These are phyloP conservation scores for Nymphaea thermarum DNA, from an alignment of 164 flowering plant genomes.

Conservation along the genomic window DNA sequence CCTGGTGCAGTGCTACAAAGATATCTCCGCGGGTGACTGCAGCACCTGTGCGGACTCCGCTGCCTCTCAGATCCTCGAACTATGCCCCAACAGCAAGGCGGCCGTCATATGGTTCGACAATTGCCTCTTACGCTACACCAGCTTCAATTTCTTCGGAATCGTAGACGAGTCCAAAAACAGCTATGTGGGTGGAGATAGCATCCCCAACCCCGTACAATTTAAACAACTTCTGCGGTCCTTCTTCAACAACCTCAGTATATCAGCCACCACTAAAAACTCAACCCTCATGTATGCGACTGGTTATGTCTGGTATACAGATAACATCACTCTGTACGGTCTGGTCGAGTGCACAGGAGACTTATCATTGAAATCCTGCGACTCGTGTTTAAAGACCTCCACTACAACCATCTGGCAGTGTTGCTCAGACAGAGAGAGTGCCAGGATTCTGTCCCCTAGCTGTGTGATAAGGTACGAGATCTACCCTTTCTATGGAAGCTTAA, in stretches of 20 bases:
- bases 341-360: constrained; percentile 36
- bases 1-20: not conserved
- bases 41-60: not conserved
- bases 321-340: constrained; percentile 5
- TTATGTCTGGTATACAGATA: not conserved
- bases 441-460: constrained; percentile 16
- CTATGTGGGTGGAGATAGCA: not conserved
- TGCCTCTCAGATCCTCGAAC: not conserved
- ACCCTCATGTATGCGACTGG: constrained; percentile 4
- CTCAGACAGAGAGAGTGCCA: constrained; percentile 10
- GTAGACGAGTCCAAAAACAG: not conserved
- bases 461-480: constrained; percentile 12
- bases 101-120: constrained; percentile 2
- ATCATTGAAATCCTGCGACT: constrained; percentile 9
- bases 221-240: not conserved
- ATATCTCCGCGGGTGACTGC: not conserved
- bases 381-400: constrained; percentile 12
- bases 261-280: not conserved
- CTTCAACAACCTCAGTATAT: not conserved
- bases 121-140: constrained; percentile 4
- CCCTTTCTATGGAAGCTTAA: constrained; percentile 1
- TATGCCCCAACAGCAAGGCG: not conserved
- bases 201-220: constrained; percentile 1
- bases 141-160: not conserved
- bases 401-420: constrained; percentile 4